Evolutionary conservation across 192 early-diverging fungal genomes (phyloP).

Genomic region (Coemansia asiatica): DNA sequence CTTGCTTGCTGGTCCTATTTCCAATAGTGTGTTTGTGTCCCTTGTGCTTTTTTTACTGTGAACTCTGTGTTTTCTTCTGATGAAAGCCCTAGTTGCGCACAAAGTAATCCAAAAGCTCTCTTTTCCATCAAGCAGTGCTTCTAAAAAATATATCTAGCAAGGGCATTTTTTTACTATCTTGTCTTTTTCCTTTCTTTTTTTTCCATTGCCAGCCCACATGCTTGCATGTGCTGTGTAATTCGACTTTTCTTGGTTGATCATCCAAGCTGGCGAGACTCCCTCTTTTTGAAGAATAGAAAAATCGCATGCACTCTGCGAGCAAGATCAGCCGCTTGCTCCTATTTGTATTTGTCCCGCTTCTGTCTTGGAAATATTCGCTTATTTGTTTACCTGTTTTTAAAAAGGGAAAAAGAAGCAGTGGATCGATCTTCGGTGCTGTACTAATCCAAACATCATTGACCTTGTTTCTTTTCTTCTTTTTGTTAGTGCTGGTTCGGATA

Average conservation of each 20-base stretch:
- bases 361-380: background rate
- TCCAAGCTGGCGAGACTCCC: background rate
- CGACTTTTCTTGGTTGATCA: background rate
- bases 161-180: background rate
- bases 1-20: background rate
- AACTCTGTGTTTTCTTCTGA: background rate
- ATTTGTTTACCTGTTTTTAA: background rate
- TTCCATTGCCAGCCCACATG: background rate
- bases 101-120: too few species aligned
- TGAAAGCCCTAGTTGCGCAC: too few species aligned
- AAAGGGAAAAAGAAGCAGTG: background rate
- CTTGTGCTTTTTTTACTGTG: background rate
- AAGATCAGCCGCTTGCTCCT: constrained; percentile 2
- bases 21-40: constrained; percentile 1
- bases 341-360: background rate
- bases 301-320: constrained; percentile 1
- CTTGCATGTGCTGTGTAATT: background rate
- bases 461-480: constrained; percentile 7
- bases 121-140: too few species aligned
- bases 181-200: background rate
- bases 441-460: constrained; percentile 6
- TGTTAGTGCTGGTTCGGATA: constrained; percentile 44
- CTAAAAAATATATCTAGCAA: too few species aligned
- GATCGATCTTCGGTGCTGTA: background rate
- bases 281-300: background rate